These are phyloP conservation scores for Globisporangium yorkense DNA, from an alignment of 352 stramenopile species.

Conservation along the genomic window DNA sequence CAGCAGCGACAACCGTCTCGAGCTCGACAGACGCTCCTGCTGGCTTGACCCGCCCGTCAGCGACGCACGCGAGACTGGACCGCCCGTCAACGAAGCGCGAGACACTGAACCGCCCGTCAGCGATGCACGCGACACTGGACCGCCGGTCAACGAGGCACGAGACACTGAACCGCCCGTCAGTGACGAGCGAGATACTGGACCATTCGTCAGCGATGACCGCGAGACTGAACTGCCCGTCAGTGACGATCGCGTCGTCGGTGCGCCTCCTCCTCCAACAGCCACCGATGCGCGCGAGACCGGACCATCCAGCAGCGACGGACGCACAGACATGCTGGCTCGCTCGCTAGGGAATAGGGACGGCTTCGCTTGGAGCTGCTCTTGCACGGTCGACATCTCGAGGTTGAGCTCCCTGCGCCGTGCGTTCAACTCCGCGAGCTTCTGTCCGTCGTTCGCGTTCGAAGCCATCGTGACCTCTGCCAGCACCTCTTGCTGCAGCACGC, in stretches of 20 bases:
- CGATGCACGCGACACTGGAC: not conserved
- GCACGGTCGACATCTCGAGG: constrained; percentile 64
- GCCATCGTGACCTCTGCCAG: constrained; percentile 55
- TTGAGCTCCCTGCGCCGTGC: constrained; percentile 57
- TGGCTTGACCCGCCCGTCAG: constrained; percentile 2
- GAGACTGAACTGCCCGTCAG: not conserved
- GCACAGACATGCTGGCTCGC: constrained; percentile 19
- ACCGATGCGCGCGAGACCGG: not conserved
- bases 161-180: not conserved
- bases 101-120: not conserved
- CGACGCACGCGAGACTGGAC: constrained; percentile 3
- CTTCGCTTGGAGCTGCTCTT: constrained; percentile 29
- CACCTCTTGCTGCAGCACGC: constrained; percentile 44
- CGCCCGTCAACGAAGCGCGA: constrained; percentile 2
- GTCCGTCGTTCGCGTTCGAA: constrained; percentile 44
- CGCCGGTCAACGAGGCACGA: constrained; percentile 2
- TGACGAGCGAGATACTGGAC: not conserved
- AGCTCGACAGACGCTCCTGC: constrained; percentile 6
- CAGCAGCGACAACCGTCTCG: constrained; percentile 21
- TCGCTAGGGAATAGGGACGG: constrained; percentile 20
- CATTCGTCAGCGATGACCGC: constrained; percentile 1
- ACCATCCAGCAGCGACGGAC: constrained; percentile 19
- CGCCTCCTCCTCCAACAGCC: constrained; percentile 1
- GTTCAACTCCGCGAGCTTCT: constrained; percentile 39
- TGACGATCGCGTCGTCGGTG: not conserved